These are phyloP conservation scores for Trametes villosa DNA, from an alignment of 768 basidiomycete genomes.

Conservation along the genomic window DNA sequence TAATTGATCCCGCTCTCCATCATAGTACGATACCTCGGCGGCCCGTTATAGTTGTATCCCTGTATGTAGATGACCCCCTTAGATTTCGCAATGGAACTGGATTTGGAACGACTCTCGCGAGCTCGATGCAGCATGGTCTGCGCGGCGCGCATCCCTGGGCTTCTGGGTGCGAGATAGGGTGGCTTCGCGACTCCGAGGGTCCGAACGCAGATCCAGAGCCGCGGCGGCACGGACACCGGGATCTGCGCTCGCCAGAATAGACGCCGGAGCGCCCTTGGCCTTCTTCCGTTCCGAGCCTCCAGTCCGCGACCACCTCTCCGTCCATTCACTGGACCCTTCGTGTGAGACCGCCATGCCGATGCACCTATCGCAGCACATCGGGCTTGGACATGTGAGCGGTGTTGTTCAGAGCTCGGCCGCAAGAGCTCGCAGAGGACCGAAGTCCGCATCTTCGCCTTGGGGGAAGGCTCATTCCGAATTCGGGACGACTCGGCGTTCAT, in stretches of 20 bases:
- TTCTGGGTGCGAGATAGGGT: constrained; percentile 1
- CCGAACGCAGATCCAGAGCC: background rate
- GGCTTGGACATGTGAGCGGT: background rate
- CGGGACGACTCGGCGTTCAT: background rate
- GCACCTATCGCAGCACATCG: background rate
- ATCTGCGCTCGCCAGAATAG: background rate
- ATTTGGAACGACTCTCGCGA: background rate
- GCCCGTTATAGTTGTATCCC: constrained; percentile 12
- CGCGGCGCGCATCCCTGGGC: too few species aligned
- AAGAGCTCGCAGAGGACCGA: background rate
- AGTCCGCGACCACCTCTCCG: background rate
- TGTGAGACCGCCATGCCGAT: background rate
- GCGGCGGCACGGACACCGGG: background rate
- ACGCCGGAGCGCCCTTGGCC: background rate
- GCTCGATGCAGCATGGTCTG: background rate
- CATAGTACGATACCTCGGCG: background rate
- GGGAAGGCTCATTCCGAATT: too few species aligned
- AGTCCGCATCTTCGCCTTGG: background rate
- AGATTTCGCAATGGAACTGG: constrained; percentile 10
- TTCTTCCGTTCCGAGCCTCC: background rate
- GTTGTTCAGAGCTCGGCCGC: too few species aligned
- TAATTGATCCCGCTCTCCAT: background rate
- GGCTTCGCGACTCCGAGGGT: constrained; percentile 5
- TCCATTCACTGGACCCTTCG: background rate
- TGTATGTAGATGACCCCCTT: constrained; percentile 13